A percentile compares a stretch with the other conserved stretches of the same genome.
These are phyloP conservation scores for Hypoxylon perforatum DNA, from an alignment of 495 filamentous ascomycete species.

Conservation along the genomic window DNA sequence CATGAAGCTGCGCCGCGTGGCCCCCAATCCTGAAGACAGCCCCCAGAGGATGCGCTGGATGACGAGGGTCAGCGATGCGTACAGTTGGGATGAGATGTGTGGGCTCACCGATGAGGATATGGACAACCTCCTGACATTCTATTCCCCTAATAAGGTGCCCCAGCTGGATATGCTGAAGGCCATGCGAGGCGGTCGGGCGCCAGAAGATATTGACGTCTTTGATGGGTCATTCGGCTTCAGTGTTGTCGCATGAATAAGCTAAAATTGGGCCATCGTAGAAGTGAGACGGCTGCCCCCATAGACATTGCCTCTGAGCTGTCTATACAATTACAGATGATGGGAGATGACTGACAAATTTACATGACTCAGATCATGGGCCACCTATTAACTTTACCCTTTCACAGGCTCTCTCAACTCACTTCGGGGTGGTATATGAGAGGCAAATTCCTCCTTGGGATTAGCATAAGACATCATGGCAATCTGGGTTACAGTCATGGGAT, in stretches of 20 bases:
- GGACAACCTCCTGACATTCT: slow-evolving; percentile 77
- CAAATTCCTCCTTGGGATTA: too few species aligned
- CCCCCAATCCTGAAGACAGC: slow-evolving; percentile 76
- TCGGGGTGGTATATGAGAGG: too few species aligned
- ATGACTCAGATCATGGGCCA: too few species aligned
- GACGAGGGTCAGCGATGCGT: slow-evolving; percentile 88
- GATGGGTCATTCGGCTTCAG: slow-evolving; percentile 70
- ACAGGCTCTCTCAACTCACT: too few species aligned
- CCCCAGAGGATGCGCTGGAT: slow-evolving; percentile 97
- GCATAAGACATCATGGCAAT: too few species aligned
- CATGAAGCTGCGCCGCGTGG: slow-evolving; percentile 80
- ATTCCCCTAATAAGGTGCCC: slow-evolving; percentile 63
- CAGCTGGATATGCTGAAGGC: slow-evolving; percentile 59
- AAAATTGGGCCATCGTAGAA: neutral
- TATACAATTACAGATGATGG: too few species aligned
- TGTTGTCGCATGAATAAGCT: slow-evolving; percentile 55
- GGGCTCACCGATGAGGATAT: slow-evolving; percentile 87
- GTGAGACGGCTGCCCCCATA: neutral
- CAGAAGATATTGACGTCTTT: slow-evolving; percentile 61
- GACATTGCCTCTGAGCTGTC: too few species aligned
- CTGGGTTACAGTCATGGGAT: too few species aligned
- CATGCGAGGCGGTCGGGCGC: slow-evolving; percentile 58
- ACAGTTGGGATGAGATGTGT: slow-evolving; percentile 86
- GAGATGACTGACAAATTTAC: too few species aligned
- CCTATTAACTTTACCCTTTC: too few species aligned